Evolutionary conservation across 2,329 filamentous ascomycete genomes (phyloP), one percentile per base, ranked within the genome.

Genomic region (Elsinoe australis): DNA sequence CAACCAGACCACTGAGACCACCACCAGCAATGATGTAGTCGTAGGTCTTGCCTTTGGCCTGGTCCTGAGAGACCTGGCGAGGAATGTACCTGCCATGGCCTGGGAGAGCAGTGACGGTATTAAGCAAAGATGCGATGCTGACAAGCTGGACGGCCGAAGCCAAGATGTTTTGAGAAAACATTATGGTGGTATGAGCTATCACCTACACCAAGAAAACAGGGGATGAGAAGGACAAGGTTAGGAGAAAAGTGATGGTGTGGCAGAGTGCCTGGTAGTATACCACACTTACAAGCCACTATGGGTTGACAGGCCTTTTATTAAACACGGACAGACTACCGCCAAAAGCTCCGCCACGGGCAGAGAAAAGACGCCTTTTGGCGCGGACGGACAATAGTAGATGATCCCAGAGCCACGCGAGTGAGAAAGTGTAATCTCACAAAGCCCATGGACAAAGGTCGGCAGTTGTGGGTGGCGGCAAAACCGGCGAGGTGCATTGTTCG

Each of bases 11-110:
- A 18, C 33, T 45, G 12, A 48, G 47, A 12, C 51, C 51, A n/a
- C 54, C 53, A 8, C 54, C 54, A 38, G 53, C 41, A 15, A 55
- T 51, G 21, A 51, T 35, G 26, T 51, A 51, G 22, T 51, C 50
- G 28, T 49, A 51, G 3, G 45, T 31, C 32, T 31, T 15, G 22
- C 33, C 33, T 4, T 19, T 29, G 8, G 26, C 45, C 22, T 39
- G 45, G 5, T 36, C 32, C 8, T 36, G 15, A 8, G 32, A 12
- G 31, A 48, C 34, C 32, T 38, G 24, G 19, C 45, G 45, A 31
- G 45, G 34, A 14, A 44, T 44, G 14, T 31, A 32, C 17, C 26
- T 44, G 39, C 39, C 28, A 32, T 32, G 24, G 4, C 39, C 39
- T 17, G 39, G 39, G 14, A 44, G 26, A n/a, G 26, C 39, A 32